phyloP scores from a whole-genome alignment of 257 asterid genomes.

The Rhazya stricta region DNA sequence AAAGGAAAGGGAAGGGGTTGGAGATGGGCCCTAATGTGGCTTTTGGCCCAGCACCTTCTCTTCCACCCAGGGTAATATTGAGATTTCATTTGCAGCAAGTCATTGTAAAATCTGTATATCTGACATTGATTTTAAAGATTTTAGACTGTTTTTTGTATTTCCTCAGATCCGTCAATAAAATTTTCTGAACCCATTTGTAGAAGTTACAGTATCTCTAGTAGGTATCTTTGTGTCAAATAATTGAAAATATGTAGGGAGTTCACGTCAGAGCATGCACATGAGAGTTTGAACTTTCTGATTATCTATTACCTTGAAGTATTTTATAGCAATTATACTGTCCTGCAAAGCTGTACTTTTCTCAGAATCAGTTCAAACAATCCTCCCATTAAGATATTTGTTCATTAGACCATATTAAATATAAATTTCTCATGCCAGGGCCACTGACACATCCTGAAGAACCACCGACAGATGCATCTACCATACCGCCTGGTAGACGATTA shows the following conservation, averaged over 20 bases:
- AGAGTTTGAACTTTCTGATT: not conserved
- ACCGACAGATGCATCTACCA: slow-evolving; percentile 34
- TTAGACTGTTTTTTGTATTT: not conserved
- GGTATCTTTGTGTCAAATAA: not conserved
- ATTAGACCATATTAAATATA: not conserved
- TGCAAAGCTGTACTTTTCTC: not conserved
- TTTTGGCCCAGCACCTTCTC: not conserved
- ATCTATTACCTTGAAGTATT: not conserved
- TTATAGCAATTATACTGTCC: not conserved
- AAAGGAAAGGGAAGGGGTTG: not conserved
- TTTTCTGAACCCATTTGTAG: not conserved
- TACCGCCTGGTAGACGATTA: slow-evolving; percentile 91
- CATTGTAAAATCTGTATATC: not conserved
- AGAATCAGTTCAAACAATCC: not conserved
- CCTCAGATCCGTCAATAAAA: not conserved
- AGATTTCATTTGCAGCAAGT: not conserved
- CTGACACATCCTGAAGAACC: slow-evolving; percentile 38
- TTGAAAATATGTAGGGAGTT: not conserved
- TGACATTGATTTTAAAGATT: not conserved
- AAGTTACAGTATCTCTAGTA: not conserved
- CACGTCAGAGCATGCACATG: not conserved
- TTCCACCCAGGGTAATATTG: not conserved
- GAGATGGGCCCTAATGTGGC: not conserved
- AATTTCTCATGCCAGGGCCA: slow-evolving; percentile 50
- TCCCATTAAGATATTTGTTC: not conserved